phyloP scores from a whole-genome alignment of 768 basidiomycete species.

The Amanita rubescens region DNA sequence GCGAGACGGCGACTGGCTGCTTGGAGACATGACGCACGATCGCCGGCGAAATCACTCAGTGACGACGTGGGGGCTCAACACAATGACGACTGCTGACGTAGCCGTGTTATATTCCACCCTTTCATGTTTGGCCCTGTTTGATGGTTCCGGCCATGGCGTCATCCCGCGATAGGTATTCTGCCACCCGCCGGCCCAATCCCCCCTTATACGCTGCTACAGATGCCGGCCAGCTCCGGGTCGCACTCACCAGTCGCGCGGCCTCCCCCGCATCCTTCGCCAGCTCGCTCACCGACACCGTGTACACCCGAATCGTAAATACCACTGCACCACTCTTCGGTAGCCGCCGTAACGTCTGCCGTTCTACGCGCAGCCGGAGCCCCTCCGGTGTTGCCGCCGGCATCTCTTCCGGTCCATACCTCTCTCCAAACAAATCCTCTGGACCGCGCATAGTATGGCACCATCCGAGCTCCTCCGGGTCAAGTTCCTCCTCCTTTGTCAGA shows the following conservation, averaged over 20 bases:
- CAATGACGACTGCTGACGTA: conserved; percentile 48
- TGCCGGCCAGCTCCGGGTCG: conserved; percentile 57
- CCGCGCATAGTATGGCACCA: conserved; percentile 55
- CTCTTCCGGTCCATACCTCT: conserved; percentile 14
- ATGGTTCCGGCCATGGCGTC: conserved; percentile 10
- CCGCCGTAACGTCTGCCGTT: conserved; percentile 60
- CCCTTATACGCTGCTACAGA: conserved; percentile 48
- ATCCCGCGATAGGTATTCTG: conserved; percentile 27
- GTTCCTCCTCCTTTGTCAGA: conserved; percentile 7
- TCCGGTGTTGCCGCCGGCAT: conserved; percentile 25
- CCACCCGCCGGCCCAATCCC: conserved; percentile 25
- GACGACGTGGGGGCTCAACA: conserved; percentile 31
- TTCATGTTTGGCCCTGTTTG: conserved; percentile 34
- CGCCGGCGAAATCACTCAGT: conserved; percentile 12
- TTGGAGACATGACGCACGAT: conserved; percentile 31
- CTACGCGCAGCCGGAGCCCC: conserved; percentile 48
- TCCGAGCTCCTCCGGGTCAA: conserved; percentile 59
- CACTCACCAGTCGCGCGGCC: conserved; percentile 54
- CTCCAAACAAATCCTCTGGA: conserved; percentile 37
- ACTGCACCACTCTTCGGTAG: conserved; percentile 58
- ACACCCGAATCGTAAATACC: conserved; percentile 64
- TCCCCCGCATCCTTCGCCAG: conserved; percentile 49
- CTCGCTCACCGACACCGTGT: conserved; percentile 46
- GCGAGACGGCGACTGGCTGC: conserved; percentile 28
- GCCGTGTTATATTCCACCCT: conserved; percentile 34